Evolutionary conservation across 257 asterid genomes (phyloP), one percentile per base, ranked within the genome.

Genomic region (Avicennia marina): DNA sequence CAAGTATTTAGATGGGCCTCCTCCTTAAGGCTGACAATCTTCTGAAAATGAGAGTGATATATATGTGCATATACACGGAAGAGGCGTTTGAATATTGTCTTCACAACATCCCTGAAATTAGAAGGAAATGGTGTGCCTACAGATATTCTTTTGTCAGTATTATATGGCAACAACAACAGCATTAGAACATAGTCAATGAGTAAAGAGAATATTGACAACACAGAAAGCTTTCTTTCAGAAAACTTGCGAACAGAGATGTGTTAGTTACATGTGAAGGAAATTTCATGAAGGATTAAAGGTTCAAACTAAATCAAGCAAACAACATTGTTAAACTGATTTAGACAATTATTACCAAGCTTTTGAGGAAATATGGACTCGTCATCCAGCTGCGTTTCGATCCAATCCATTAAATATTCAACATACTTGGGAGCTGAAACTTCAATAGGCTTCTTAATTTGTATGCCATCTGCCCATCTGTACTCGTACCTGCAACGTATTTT

Each of bases 401-500:
- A 36, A 11, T 36, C 41, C 41, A 36, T 36, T 11, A 36, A 36
- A 68, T 89, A 89, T 61, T 89, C 97, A 15, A 89, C 95, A 60
- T 89, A 89, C 63, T 89, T 89, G 20, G 95, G 95, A 66, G 97
- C 95, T 53, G 97, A 86, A 69, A 89, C 97, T 69, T 83, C 95
- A 13, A 89, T 89, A 6, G 95, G 97, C 68, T 89, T 89, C 79
- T 89, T 86, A 55, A 89, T 86, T 69, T 69, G 80, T 31, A 89
- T 86, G 34, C 97, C 97, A 56, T 89, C 97, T 18, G 97, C 97
- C 97, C 97, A 89, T 66, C 97, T 86, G 64, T 89, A 89, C 80
- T 89, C 95, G 1, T 80, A 86, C 82, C 96, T 87, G 68, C 58
- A 62, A 63, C 45, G 53, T 4, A 50, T 13, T 18, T n/a, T n/a